Evolutionary conservation across 352 stramenopile genomes (phyloP).

Genomic region (Phytopythium sindhum): DNA sequence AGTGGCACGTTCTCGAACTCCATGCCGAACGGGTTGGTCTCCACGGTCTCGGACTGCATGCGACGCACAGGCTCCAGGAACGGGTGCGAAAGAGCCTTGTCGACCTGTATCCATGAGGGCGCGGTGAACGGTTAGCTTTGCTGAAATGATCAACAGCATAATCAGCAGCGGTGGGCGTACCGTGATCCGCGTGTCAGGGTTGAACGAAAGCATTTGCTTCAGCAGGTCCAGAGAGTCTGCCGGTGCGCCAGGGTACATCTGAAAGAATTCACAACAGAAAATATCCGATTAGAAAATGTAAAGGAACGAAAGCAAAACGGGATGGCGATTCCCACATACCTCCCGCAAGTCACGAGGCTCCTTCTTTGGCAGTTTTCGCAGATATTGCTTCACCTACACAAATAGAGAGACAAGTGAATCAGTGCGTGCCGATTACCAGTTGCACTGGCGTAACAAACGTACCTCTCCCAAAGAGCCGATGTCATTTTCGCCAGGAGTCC

Average conservation of each 20-base stretch:
- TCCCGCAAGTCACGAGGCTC: slow-evolving; percentile 71
- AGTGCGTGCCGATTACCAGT: neutral
- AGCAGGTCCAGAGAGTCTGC: slow-evolving; percentile 82
- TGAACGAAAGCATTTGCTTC: slow-evolving; percentile 83
- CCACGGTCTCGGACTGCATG: slow-evolving; percentile 65
- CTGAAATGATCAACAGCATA: no score
- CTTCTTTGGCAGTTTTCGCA: slow-evolving; percentile 84
- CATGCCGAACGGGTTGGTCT: slow-evolving; percentile 82
- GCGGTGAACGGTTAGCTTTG: neutral
- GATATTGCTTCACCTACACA: slow-evolving; percentile 71
- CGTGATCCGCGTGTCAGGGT: slow-evolving; percentile 79
- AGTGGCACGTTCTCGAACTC: slow-evolving; percentile 87
- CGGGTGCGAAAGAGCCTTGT: slow-evolving; percentile 78
- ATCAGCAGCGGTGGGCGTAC: slow-evolving; percentile 24
- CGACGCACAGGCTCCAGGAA: slow-evolving; percentile 81
- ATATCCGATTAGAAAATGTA: neutral
- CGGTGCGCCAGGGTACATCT: slow-evolving; percentile 82
- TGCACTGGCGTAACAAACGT: neutral
- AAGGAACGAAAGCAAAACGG: neutral
- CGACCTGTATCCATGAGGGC: slow-evolving; percentile 37
- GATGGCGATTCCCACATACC: slow-evolving; percentile 15
- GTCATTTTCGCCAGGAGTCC: slow-evolving; percentile 90
- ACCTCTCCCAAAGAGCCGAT: slow-evolving; percentile 74
- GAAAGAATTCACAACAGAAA: neutral
- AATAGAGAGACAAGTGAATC: neutral